These are phyloP conservation scores for Lachancea meyersii DNA, from an alignment of 805 yeast genomes.

Conservation along the genomic window DNA sequence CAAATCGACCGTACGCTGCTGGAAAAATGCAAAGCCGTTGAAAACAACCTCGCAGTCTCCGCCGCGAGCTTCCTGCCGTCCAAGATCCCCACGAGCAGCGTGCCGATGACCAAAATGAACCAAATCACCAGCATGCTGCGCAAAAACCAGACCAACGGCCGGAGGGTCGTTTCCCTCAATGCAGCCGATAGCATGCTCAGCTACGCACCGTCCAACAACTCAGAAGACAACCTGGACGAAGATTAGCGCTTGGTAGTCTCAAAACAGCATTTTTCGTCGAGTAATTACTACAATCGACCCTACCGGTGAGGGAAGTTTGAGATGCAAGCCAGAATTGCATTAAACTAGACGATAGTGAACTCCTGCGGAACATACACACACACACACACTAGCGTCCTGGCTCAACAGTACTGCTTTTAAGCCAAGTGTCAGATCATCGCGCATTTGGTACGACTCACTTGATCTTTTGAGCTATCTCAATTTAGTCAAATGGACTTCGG, in stretches of 20 bases:
- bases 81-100: not conserved
- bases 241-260: not conserved
- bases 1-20: slow-evolving; percentile 6
- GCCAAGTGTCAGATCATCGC: no score
- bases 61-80: slow-evolving; percentile 2
- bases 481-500: no score
- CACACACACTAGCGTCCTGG: no score
- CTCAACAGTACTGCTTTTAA: no score
- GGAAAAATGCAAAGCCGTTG: slow-evolving; percentile 9
- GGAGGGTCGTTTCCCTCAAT: slow-evolving; percentile 11
- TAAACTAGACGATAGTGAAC: no score
- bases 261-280: no score
- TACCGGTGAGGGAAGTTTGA: no score
- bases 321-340: not conserved
- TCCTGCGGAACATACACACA: no score
- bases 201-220: slow-evolving; percentile 5
- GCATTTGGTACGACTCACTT: not conserved
- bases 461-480: not conserved
- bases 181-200: slow-evolving; percentile 3
- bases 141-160: slow-evolving; percentile 6
- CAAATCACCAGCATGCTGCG: slow-evolving; percentile 11
- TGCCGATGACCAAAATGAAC: slow-evolving; percentile 8
- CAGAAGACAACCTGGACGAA: slow-evolving; percentile 4
- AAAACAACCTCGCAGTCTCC: slow-evolving; percentile 9
- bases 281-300: no score